Evolutionary conservation across 2,329 filamentous ascomycete species (phyloP).

Genomic region (Trichoderma sp.): DNA sequence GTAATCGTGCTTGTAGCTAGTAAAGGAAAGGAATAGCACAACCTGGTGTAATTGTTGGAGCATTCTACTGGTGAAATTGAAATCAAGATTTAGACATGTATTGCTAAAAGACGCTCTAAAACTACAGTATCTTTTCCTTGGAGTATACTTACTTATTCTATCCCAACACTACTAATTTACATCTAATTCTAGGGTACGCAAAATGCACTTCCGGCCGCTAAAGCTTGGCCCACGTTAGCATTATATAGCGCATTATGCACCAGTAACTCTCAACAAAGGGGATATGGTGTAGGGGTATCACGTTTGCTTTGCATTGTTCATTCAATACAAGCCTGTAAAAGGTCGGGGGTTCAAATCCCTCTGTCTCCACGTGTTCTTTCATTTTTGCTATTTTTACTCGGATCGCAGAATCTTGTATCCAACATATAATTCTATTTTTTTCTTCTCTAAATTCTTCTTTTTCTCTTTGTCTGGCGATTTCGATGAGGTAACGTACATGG

Average conservation of each 20-base stretch:
- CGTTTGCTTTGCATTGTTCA: constrained; percentile 26
- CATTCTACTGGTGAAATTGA: too few relatives aligned
- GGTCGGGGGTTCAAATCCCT: constrained; percentile 27
- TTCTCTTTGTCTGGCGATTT: too few relatives aligned
- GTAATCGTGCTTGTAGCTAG: not conserved
- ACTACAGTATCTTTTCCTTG: not conserved
- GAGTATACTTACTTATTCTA: not conserved
- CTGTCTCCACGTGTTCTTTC: constrained; percentile 23
- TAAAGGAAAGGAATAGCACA: too few relatives aligned
- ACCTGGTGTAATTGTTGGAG: too few relatives aligned
- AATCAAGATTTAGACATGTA: too few relatives aligned
- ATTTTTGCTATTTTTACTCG: constrained; percentile 5
- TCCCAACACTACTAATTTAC: not conserved
- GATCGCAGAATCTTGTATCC: not conserved
- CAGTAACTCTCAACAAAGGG: constrained; percentile 4
- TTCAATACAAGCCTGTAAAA: constrained; percentile 24
- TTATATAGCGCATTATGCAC: not conserved
- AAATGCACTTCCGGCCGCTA: too few relatives aligned
- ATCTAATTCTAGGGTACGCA: not conserved
- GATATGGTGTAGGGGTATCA: constrained; percentile 27
- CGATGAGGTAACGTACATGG: too few relatives aligned
- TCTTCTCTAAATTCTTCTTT: too few relatives aligned
- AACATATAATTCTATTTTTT: not conserved
- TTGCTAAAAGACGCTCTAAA: not conserved
- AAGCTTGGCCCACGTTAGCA: not conserved